Percentiles rank a stretch among this genome's conserved stretches.
Evolutionary conservation across 1,284 basidiomycete genomes (phyloP).

Genomic region (Ceratobasidium sp.): DNA sequence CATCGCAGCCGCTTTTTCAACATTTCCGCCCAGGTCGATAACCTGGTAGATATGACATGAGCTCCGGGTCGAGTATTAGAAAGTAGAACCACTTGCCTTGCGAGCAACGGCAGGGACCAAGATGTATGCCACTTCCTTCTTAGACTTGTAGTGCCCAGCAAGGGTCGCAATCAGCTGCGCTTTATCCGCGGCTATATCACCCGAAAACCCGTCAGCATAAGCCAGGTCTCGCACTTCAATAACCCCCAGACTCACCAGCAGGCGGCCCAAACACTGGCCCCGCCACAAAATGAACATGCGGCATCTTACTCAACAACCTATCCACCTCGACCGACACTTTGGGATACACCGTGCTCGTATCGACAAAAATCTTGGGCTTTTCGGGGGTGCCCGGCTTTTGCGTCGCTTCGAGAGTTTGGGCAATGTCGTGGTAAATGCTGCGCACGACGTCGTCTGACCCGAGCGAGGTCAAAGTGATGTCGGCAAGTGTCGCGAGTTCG

Average conservation of each 20-base stretch:
- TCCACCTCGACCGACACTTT: constrained; percentile 81
- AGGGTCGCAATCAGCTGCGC: constrained; percentile 80
- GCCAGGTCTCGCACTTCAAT: constrained; percentile 48
- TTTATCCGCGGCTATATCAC: constrained; percentile 66
- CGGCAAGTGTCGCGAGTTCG: constrained; percentile 72
- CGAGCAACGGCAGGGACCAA: constrained; percentile 81
- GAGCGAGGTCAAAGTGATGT: constrained; percentile 83
- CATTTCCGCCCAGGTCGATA: constrained; percentile 76
- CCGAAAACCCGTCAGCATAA: constrained; percentile 51
- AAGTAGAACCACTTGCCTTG: constrained; percentile 58
- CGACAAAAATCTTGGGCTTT: constrained; percentile 78
- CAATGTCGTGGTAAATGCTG: constrained; percentile 72
- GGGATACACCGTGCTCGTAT: constrained; percentile 84
- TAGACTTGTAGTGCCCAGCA: constrained; percentile 84
- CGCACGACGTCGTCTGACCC: constrained; percentile 79
- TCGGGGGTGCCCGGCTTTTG: constrained; percentile 36
- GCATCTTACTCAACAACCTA: constrained; percentile 68
- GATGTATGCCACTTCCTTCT: constrained; percentile 81
- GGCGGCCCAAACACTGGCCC: constrained; percentile 80
- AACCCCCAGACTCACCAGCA: constrained; percentile 16
- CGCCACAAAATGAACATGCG: constrained; percentile 75
- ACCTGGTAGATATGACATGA: constrained; percentile 52
- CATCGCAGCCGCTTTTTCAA: constrained; percentile 82
- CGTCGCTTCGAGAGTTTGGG: constrained; percentile 63
- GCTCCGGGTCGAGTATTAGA: neutral